These are phyloP conservation scores for Urochloa ruziziensis DNA, from an alignment of 176 grass and related monocot species.

Conservation along the genomic window DNA sequence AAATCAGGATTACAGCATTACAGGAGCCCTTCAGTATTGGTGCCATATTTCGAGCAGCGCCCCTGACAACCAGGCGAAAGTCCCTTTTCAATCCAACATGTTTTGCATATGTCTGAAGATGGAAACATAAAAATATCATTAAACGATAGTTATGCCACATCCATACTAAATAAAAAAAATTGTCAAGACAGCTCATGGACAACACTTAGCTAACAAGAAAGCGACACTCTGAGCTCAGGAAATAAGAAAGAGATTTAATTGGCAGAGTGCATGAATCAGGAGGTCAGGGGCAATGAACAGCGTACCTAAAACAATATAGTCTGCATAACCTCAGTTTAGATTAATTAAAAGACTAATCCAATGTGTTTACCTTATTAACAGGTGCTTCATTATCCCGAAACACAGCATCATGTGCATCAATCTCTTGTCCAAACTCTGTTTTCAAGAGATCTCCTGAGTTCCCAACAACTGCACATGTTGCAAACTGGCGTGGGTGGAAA, in stretches of 20 bases:
- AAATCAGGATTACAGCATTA: constrained; percentile 65
- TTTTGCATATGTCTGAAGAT: constrained; percentile 90
- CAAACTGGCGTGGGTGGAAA: constrained; percentile 91
- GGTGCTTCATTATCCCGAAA: constrained; percentile 98
- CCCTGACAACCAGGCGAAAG: constrained; percentile 92
- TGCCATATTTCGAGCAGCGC: constrained; percentile 94
- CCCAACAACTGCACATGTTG: constrained; percentile 88
- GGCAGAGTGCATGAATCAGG: background rate
- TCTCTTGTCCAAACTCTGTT: constrained; percentile 94
- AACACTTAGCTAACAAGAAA: background rate
- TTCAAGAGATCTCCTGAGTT: constrained; percentile 97
- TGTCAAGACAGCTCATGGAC: background rate
- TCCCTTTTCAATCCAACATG: constrained; percentile 95
- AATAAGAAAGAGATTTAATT: constrained; percentile 3
- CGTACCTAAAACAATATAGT: background rate
- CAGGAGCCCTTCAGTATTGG: constrained; percentile 92
- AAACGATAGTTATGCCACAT: background rate
- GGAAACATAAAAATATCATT: constrained; percentile 24
- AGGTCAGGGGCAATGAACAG: background rate
- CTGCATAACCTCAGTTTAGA: background rate
- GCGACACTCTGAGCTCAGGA: background rate
- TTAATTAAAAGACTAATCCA: background rate
- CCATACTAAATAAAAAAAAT: background rate
- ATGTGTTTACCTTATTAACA: constrained; percentile 77
- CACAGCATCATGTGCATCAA: constrained; percentile 93